Percentiles rank a stretch among this genome's conserved stretches.
phyloP scores from a whole-genome alignment of 495 filamentous ascomycete species.

The Talaromyces ruber region DNA sequence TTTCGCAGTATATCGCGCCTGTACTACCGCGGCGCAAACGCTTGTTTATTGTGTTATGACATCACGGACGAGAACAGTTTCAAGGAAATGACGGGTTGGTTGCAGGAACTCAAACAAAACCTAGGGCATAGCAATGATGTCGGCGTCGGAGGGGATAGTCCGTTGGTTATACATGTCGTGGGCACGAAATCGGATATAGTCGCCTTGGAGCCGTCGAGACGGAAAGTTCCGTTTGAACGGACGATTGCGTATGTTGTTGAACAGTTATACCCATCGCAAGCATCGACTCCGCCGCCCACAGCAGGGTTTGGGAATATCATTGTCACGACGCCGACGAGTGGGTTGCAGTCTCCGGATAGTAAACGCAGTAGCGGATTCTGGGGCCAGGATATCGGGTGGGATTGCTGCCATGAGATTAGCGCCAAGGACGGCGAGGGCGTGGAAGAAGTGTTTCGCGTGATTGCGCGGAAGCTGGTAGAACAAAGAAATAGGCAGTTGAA shows the following conservation, averaged over 20 bases:
- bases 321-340: conserved; percentile 18
- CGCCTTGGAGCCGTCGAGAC: conserved; percentile 61
- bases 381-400: conserved; percentile 90
- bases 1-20: conserved; percentile 88
- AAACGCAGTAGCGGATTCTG: conserved; percentile 81
- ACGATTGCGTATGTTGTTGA: conserved; percentile 94
- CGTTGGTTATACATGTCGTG: conserved; percentile 90
- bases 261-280: conserved; percentile 61
- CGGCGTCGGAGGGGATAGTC: conserved; percentile 28
- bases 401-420: conserved; percentile 93
- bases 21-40: conserved; percentile 93
- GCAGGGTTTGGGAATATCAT: conserved; percentile 26
- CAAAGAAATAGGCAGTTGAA: conserved; percentile 54
- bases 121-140: conserved; percentile 21
- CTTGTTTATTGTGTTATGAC: conserved; percentile 89
- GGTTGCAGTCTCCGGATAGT: conserved; percentile 54
- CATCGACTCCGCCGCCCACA: conserved; percentile 57
- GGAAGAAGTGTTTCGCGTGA: conserved; percentile 93
- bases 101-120: conserved; percentile 68
- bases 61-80: conserved; percentile 85
- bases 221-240: conserved; percentile 84
- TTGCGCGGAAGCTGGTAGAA: conserved; percentile 90
- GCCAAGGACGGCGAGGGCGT: conserved; percentile 93
- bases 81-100: conserved; percentile 88
- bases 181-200: conserved; percentile 94